phyloP scores from a whole-genome alignment of 768 basidiomycete species.

The Xerocomus potaroensis region DNA sequence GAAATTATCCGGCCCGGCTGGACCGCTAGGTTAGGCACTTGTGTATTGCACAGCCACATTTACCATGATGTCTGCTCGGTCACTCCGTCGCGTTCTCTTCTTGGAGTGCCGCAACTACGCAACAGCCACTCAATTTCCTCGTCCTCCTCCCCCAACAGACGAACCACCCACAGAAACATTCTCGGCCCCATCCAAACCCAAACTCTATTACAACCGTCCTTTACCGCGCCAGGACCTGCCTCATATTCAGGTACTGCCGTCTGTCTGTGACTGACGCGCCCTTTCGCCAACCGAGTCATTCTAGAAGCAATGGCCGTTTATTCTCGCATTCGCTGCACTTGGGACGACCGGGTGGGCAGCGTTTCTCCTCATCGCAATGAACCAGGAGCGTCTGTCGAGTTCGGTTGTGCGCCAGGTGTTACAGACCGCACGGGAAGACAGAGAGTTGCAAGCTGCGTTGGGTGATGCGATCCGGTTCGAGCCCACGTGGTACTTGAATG shows the following conservation, averaged over 20 bases:
- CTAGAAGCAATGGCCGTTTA: slow-evolving; percentile 52
- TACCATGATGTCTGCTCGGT: slow-evolving; percentile 12
- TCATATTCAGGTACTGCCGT: slow-evolving; percentile 33
- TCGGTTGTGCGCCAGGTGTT: slow-evolving; percentile 69
- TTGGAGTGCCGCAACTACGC: slow-evolving; percentile 13
- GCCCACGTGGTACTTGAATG: slow-evolving; percentile 56
- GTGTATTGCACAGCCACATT: slow-evolving; percentile 10
- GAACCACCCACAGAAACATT: slow-evolving; percentile 37
- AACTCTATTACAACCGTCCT: slow-evolving; percentile 42
- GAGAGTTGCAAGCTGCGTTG: slow-evolving; percentile 46
- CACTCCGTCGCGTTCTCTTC: slow-evolving; percentile 6
- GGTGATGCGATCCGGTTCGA: slow-evolving; percentile 51
- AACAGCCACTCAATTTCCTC: slow-evolving; percentile 21
- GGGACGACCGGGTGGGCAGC: slow-evolving; percentile 63
- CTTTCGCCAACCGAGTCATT: background rate
- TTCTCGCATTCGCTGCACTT: slow-evolving; percentile 44
- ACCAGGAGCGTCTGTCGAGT: slow-evolving; percentile 73
- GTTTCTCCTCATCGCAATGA: slow-evolving; percentile 67
- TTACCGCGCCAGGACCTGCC: slow-evolving; percentile 38
- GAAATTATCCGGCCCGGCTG: too few relatives aligned
- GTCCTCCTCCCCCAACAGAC: slow-evolving; percentile 25
- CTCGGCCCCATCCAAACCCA: slow-evolving; percentile 41
- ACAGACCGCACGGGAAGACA: slow-evolving; percentile 51
- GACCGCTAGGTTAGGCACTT: too few relatives aligned
- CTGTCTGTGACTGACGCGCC: background rate